These are phyloP conservation scores for Metschnikowia henanensis DNA, from an alignment of 805 yeast genomes.

Conservation along the genomic window DNA sequence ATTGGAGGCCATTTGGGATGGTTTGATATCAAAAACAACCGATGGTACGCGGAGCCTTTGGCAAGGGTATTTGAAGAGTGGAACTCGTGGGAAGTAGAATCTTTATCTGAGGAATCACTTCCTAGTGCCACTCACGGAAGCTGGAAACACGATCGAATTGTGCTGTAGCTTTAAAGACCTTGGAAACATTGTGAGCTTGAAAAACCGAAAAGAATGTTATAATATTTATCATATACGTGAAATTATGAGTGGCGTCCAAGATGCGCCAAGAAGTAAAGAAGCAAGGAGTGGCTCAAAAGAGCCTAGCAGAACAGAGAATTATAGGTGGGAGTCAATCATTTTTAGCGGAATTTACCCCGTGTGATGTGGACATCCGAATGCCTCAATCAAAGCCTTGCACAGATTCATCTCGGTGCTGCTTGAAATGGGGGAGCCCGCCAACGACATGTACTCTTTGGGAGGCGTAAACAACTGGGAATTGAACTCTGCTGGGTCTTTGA, in stretches of 20 bases:
- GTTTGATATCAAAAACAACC: constrained; percentile 31
- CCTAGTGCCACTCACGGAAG: constrained; percentile 30
- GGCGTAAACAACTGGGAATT: constrained; percentile 22
- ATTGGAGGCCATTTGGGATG: constrained; percentile 73
- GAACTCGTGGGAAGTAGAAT: constrained; percentile 26
- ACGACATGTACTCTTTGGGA: constrained; percentile 15
- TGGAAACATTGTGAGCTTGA: too few species aligned
- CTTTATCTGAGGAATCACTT: constrained; percentile 16
- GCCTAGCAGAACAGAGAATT: too few species aligned
- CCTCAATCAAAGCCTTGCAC: constrained; percentile 7
- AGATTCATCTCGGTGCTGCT: constrained; percentile 14
- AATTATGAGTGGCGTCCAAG: too few species aligned
- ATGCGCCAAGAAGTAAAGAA: background rate
- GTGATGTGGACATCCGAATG: constrained; percentile 1
- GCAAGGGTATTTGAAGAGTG: constrained; percentile 34
- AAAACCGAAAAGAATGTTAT: too few species aligned
- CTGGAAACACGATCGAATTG: constrained; percentile 37
- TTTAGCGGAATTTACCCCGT: background rate
- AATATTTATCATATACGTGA: too few species aligned
- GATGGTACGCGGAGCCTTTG: constrained; percentile 43
- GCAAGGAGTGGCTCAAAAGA: too few species aligned
- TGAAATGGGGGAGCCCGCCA: constrained; percentile 11
- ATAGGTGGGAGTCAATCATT: too few species aligned
- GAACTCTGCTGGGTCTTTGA: constrained; percentile 21
- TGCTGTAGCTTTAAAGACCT: constrained; percentile 1